Base-by-base conservation (phyloP, 2,329 filamentous ascomycete genomes). In the Aureobasidium sp. region DNA sequence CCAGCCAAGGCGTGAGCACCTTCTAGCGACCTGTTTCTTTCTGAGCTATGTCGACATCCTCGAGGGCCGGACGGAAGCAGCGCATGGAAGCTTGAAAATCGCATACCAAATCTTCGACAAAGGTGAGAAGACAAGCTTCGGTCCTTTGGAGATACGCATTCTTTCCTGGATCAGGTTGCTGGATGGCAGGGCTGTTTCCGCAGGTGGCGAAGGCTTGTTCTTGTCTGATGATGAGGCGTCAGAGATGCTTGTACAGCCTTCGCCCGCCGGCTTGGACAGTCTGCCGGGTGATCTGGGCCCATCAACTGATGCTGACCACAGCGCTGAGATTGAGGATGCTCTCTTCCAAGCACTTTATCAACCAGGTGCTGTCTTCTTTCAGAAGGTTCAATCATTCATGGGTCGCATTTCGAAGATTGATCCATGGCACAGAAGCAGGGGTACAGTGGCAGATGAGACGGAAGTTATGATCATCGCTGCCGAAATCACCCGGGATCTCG, bases 371-470 rank as follows among this genome's bases (percentile, higher is more conserved):
- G 72, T 80, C 3, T 84, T 85, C 68, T 84, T 81, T 65, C 81
- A 84, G 60, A 81, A 83, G 63, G 79, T 83, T 0, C 81, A 82
- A 67, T 80, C 78, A 37, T 83, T 83, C 67, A 82, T 83, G 72
- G 81, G 81, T 2, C 75, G 80, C 5, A 83, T 84, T 52, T 80
- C 81, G 7, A 77, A 79, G 61, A 83, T 84, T 59, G 81, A 83
- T 61, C 81, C 77, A 0, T 83, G 80, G 79, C 81, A 84, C 67
- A 77, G 81, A 11, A 77, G 76, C 29, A 76, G 81, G 8, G 81
- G 81, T 5, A 84, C 81, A 0, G 81, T 84, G 10, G 77, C 82
- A 54, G 82, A 84, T 66, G 81, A 84, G 70, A 83, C 79, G 1
- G 81, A 84, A 61, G 81, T 83, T 1, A 83, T 84, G 80, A 77